Evolutionary conservation across 768 basidiomycete genomes (phyloP).

Genomic region (Termitomyces sp.): DNA sequence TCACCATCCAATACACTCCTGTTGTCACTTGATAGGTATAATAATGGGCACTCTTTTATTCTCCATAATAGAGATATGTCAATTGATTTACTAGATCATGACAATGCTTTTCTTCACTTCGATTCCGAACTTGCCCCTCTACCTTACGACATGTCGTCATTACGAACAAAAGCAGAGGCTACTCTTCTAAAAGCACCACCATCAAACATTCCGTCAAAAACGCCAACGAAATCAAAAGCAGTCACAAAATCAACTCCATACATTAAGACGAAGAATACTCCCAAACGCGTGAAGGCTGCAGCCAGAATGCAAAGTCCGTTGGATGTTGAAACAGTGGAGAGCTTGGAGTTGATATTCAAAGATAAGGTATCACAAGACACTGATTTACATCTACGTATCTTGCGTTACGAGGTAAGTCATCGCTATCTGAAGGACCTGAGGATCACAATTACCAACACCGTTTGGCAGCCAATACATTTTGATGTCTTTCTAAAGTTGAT

Average conservation of each 20-base stretch:
- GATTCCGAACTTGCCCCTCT: conserved; percentile 18
- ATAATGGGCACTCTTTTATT: not conserved
- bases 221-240: not conserved
- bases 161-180: not conserved
- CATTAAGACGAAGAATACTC: not conserved
- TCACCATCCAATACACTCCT: not conserved
- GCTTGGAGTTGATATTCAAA: conserved; percentile 39
- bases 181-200: not conserved
- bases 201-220: not conserved
- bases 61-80: not conserved
- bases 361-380: conserved; percentile 38
- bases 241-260: not conserved
- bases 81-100: conserved; percentile 10
- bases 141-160: not conserved
- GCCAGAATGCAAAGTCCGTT: conserved; percentile 13
- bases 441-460: not conserved
- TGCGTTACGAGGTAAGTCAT: conserved; percentile 58
- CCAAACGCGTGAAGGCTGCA: conserved; percentile 9
- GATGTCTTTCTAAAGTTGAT: conserved; percentile 45
- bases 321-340: conserved; percentile 26
- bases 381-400: conserved; percentile 47
- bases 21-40: conserved; percentile 1
- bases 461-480: conserved; percentile 51
- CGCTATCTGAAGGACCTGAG: not conserved
- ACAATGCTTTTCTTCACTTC: conserved; percentile 31